Base-by-base conservation (phyloP, 352 stramenopile genomes). In the Globisporangium echinulatum region DNA sequence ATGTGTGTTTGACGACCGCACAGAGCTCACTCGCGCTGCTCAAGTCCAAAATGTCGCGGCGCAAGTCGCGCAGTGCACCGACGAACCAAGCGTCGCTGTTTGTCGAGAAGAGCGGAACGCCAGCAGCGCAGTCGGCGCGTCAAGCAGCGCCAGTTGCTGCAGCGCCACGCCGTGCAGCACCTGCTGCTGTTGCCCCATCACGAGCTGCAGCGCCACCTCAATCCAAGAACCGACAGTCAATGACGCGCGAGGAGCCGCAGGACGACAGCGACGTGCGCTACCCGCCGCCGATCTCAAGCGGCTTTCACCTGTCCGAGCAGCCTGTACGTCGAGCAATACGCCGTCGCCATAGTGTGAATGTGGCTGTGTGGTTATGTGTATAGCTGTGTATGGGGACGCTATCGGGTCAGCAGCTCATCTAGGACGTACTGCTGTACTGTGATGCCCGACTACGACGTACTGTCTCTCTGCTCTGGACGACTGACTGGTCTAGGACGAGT, bases 11-110 rank as follows among this genome's bases (percentile, higher is more conserved):
- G 40, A 33, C 15, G 15, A 50, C 46, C 7, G 6, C 19, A 15
- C 38, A 92, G 75, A 90, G 73, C 64, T 90, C 82, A 6, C 60
- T 92, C 40, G 75, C 76, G 56, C 68, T 92, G 5, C 72, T 92
- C 46, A 92, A 92, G 55, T 90, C 81, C 6, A 92, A 91, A 52
- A 88, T 92, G 79, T 88, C 79, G 52, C 74, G 76, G 25, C 70
- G 76, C 40, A 90, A 90, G 62, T 71, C 77, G 0, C 77, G 81
- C n/a, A 90, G 73, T 38, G 80, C 83, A 4, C 83, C 80, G 2
- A 90, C 79, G 8, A 87, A 91, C 42, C 71, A 82, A 15, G 71
- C 78, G 11, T 89, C 80, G 4, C 66, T 90, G 19, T 89, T 89
- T 49, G 66, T 86, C 9, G 82, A 90, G 40, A 74, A 82, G 52